Evolutionary conservation across 352 stramenopile genomes (phyloP), one percentile per base, ranked within the genome.

Genomic region (Phytophthora colocasiae): DNA sequence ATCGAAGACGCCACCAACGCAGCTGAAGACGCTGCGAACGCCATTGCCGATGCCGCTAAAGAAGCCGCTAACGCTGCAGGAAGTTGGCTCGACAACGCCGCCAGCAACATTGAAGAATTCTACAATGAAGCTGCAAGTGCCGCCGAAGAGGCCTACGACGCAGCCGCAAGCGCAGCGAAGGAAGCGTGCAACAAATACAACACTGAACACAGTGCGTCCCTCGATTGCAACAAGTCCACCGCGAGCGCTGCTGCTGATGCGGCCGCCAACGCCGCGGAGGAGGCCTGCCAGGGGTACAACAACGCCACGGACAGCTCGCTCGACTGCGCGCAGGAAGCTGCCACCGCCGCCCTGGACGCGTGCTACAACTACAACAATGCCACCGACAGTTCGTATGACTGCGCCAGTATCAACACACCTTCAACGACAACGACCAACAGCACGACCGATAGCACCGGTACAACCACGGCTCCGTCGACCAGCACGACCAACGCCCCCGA

Each of bases 301-400:
- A 67, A 63, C 22, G 63, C 32, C 4, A 71, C 63, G 9, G 57
- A 54, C 22, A 67, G 49, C 50, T 71, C 63, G 22, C 43, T 71
- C 15, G 57, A 71, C 49, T 71, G 63, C 43, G 41, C 41, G 8
- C 56, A 71, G 53, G 47, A 40, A 3, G 63, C 57, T n/a, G 63
- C 57, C 24, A 67, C 44, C 26, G 63, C 57, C 14, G 63, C 63
- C 10, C 1, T 55, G 29, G 57, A 71, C 14, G 57, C 57, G 26
- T 71, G 63, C 50, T 63, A 71, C 49, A 62, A 19, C n/a, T 41
- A 71, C 45, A 71, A 71, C 39, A 67, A 71, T 27, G 63, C 49
- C 24, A 71, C 63, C 19, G 36, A 58, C 24, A 24, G 57, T 44
- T 71, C 63, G n/a, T 71, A 54, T 44, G 63, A 71, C 31, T 67